phyloP scores from a whole-genome alignment of 768 basidiomycete species.

The Rhizopogon salebrosus region DNA sequence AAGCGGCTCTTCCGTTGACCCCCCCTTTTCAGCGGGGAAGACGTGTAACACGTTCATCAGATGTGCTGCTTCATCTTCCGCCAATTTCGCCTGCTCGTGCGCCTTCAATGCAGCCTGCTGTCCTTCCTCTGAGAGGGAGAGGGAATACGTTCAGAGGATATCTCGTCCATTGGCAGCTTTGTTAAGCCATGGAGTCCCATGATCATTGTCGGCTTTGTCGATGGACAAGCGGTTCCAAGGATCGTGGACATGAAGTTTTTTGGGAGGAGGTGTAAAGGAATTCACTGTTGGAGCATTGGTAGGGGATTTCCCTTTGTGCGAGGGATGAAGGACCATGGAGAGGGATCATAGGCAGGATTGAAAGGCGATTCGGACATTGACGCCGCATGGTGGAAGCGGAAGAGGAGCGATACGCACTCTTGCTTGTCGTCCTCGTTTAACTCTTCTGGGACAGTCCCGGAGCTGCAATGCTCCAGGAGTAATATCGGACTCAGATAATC shows the following conservation, averaged over 20 bases:
- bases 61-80: constrained; percentile 8
- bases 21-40: constrained; percentile 14
- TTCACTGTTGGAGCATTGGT: constrained; percentile 27
- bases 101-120: background rate
- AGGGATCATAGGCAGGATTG: constrained; percentile 30
- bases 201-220: background rate
- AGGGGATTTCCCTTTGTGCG: constrained; percentile 21
- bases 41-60: constrained; percentile 15
- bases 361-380: too few relatives aligned
- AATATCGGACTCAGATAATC: constrained; percentile 36
- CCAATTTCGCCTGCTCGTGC: constrained; percentile 24
- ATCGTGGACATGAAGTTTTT: constrained; percentile 39
- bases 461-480: constrained; percentile 44
- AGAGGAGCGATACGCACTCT: constrained; percentile 36
- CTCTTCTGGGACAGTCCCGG: constrained; percentile 20
- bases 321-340: constrained; percentile 36
- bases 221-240: constrained; percentile 32
- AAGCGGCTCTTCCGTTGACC: constrained; percentile 19
- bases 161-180: constrained; percentile 17
- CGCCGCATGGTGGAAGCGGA: constrained; percentile 35
- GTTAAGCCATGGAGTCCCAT: constrained; percentile 20
- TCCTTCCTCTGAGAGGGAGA: constrained; percentile 9
- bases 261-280: constrained; percentile 32
- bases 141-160: constrained; percentile 25
- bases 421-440: constrained; percentile 32